These are phyloP conservation scores for Apiotrichum montevideense DNA, from an alignment of 1,284 basidiomycete genomes.

Conservation along the genomic window DNA sequence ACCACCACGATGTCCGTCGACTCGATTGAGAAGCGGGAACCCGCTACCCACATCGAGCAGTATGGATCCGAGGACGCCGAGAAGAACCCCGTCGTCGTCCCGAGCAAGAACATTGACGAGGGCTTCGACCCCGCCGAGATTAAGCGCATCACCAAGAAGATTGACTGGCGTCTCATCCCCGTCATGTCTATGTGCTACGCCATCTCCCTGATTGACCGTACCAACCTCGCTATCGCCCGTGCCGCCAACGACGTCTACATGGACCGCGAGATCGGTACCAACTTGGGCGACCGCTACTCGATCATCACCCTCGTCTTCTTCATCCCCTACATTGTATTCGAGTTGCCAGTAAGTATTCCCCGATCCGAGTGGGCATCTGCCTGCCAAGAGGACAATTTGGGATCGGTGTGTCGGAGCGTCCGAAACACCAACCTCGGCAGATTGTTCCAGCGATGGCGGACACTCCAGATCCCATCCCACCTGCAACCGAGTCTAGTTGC, in stretches of 20 bases:
- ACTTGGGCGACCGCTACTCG: conserved; percentile 40
- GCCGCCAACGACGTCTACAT: conserved; percentile 18
- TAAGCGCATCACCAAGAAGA: not conserved
- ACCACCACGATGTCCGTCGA: too few species aligned
- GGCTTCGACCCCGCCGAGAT: conserved; percentile 1
- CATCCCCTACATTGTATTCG: conserved; percentile 10
- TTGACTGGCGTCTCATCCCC: conserved; percentile 13
- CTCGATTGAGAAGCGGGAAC: too few species aligned
- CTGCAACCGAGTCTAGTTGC: not conserved
- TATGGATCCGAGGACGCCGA: not conserved
- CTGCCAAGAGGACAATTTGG: too few species aligned
- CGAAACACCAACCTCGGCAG: too few species aligned
- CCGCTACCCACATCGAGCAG: too few species aligned
- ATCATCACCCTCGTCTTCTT: conserved; percentile 43
- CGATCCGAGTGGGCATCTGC: too few species aligned
- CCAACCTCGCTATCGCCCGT: conserved; percentile 23
- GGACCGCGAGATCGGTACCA: conserved; percentile 21
- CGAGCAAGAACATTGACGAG: conserved; percentile 4
- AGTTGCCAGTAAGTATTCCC: not conserved
- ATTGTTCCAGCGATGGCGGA: too few species aligned
- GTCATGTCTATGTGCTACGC: conserved; percentile 8
- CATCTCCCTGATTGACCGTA: conserved; percentile 12
- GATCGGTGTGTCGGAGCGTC: too few species aligned
- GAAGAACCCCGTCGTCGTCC: not conserved
- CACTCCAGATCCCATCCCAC: too few species aligned